Base-by-base conservation (phyloP, 2,329 filamentous ascomycete species). In the Trichoderma gracile region DNA sequence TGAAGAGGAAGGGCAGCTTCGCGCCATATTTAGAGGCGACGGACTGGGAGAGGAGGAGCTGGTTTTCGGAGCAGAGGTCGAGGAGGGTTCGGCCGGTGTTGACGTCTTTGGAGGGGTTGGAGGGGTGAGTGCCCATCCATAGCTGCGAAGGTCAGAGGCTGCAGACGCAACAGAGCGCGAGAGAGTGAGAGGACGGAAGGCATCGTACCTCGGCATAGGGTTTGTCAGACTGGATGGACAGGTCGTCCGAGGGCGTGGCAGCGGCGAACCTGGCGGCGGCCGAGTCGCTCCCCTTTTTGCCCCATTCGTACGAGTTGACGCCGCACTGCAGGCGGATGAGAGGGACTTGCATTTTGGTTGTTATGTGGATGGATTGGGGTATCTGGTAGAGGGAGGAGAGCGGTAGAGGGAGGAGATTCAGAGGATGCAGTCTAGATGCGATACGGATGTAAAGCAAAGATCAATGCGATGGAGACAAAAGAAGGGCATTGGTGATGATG, bases 41-140 rank as follows among this genome's bases (percentile, higher is more conserved):
- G 15, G 91, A 84, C 0, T 82, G 76, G 0, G 91, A 92, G 69
- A 99, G 84, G 57, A 99, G 85, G 23, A 89, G 87, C 73, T 92
- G 85, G 79, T 98, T 97, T 71, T 94, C 91, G 74, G 92, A 83
- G 60, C 97, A 89, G 52, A 98, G 84, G 66, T 97, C 93, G 69
- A 97, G 87, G 12, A 99, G 86, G 2, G 90, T 90, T 61, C 92
- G 90, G 75, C 93, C 89, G 30, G 95, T 96, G 55, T 84, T 81
- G 69, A 97, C 76, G 74, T 98, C 93, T 76, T 90, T 96, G 65
- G 95, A 98, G 19, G 95, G 95, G 72, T 97, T 93, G 52, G 92
- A 96, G 50, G 94, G 93, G 73, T 99, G 95, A 1, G 94, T 97
- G 73, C 95, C 95, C 95, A 99, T 99, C 95, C 95, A 99, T 73